These are phyloP conservation scores for Ascocoryne sarcoides DNA, from an alignment of 2,329 filamentous ascomycete species.

Conservation along the genomic window DNA sequence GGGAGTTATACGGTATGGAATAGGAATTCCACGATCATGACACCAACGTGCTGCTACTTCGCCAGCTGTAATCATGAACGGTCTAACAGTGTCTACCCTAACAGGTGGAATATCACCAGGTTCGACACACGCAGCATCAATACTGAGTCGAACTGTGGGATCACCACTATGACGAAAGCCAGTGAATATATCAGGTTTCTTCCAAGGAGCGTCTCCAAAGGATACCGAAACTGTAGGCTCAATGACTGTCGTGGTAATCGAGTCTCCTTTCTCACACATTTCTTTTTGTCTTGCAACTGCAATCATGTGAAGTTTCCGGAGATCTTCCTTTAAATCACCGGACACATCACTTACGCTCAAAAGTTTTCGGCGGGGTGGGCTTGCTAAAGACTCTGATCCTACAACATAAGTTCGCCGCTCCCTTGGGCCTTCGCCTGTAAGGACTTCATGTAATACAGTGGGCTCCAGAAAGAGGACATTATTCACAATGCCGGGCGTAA, in stretches of 20 bases:
- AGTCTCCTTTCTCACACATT: slow-evolving; percentile 11
- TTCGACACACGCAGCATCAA: background rate
- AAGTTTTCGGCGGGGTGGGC: slow-evolving; percentile 36
- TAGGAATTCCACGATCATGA: slow-evolving; percentile 44
- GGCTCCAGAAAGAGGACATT: slow-evolving; percentile 51
- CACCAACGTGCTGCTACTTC: slow-evolving; percentile 56
- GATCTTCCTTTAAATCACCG: slow-evolving; percentile 34
- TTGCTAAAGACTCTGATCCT: slow-evolving; percentile 7
- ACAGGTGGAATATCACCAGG: slow-evolving; percentile 17
- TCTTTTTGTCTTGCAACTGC: slow-evolving; percentile 30
- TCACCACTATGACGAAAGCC: slow-evolving; percentile 14
- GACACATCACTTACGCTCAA: slow-evolving; percentile 34
- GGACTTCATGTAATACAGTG: slow-evolving; percentile 35
- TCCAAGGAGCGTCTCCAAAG: slow-evolving; percentile 10
- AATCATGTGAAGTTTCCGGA: slow-evolving; percentile 40
- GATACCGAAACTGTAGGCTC: slow-evolving; percentile 8
- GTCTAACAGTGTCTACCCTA: slow-evolving; percentile 29
- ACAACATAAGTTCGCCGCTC: slow-evolving; percentile 7
- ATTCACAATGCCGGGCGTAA: slow-evolving; percentile 44
- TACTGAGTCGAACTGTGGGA: slow-evolving; percentile 20
- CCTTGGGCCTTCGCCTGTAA: slow-evolving; percentile 8
- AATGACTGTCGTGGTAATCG: slow-evolving; percentile 1
- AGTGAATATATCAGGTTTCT: background rate
- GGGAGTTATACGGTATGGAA: slow-evolving; percentile 42
- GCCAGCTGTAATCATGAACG: slow-evolving; percentile 53